Evolutionary conservation across 805 yeast species (phyloP), one percentile per base, ranked within the genome.

Genomic region (Yamadazyma scolyti): DNA sequence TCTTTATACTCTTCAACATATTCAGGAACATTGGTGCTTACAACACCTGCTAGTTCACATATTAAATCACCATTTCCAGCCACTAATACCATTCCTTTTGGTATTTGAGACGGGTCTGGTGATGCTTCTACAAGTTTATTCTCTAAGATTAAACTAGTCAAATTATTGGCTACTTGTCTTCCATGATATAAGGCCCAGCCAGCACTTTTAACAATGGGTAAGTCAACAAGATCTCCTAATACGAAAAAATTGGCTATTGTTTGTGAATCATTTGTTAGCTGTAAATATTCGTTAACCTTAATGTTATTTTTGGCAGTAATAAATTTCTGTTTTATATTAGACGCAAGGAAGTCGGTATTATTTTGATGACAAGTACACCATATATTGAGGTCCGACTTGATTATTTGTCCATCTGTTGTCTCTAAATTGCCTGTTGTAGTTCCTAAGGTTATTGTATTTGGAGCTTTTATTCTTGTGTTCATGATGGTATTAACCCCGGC

Each of bases 121-220:
- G 54, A 44, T 3, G 55, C 53, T 40, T 64, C 69, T 15, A 57
- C 52, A 26, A 64, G 40, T 27, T 45, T 39, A 10, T 45, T 45
- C 20, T 60, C 58, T 25, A 52, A 41, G 1, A 63, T 47, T 12
- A 50, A 25, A 24, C 55, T 48, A 5, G 55, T 41, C 20, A 65
- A 40, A 33, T 65, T 65, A 37, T 60, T 58, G 10, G 70, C 68
- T 6, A 48, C 58, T 30, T 48, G 60, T 24, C 67, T 44, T 2
- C 69, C 70, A 57, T 56, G 60, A 40, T 59, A 64, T 46, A 62
- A 52, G 3, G 69, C 70, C 70, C 70, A 65, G 2, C 71, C 71
- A 2, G 71, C 70, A 27, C 64, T 56, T 44, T 65, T 65, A 39
- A 65, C 61, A 30, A 62, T 60, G 18, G 66, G 61, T 17, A 56